Evolutionary conservation across 768 basidiomycete genomes (phyloP).

Genomic region (Mycena leptocephala): DNA sequence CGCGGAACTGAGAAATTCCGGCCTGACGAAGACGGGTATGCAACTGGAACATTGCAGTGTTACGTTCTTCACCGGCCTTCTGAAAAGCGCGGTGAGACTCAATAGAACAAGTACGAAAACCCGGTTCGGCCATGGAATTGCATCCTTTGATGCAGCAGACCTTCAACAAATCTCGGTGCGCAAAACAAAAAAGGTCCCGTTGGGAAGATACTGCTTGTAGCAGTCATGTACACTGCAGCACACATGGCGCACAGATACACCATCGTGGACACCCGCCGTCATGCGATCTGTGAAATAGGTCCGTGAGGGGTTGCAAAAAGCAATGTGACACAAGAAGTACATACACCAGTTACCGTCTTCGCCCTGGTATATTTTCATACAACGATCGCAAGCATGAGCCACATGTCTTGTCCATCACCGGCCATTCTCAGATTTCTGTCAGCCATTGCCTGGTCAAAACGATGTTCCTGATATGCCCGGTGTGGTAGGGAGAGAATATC

Average conservation of each 20-base stretch:
- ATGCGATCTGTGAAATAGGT: neutral
- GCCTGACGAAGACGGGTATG: neutral
- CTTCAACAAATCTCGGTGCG: neutral
- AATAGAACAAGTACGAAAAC: neutral
- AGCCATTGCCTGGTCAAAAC: neutral
- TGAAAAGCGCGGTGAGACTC: neutral
- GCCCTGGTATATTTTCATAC: constrained; percentile 12
- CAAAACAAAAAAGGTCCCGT: neutral
- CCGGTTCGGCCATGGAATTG: neutral
- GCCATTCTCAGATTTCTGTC: constrained; percentile 10
- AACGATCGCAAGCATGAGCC: constrained; percentile 16
- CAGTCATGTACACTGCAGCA: constrained; percentile 12
- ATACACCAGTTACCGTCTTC: constrained; percentile 5
- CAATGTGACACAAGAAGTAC: neutral
- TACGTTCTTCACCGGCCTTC: neutral
- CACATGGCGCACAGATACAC: neutral
- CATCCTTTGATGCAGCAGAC: constrained; percentile 8
- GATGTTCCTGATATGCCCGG: neutral
- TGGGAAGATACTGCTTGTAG: neutral
- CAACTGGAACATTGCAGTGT: constrained; percentile 20
- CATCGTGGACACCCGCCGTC: constrained; percentile 6
- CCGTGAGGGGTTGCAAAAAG: neutral
- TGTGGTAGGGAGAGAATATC: neutral
- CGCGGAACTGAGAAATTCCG: neutral
- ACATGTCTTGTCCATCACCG: constrained; percentile 18